These are phyloP conservation scores for Phytophthora pseudosyringae DNA, from an alignment of 352 stramenopile species.

Conservation along the genomic window DNA sequence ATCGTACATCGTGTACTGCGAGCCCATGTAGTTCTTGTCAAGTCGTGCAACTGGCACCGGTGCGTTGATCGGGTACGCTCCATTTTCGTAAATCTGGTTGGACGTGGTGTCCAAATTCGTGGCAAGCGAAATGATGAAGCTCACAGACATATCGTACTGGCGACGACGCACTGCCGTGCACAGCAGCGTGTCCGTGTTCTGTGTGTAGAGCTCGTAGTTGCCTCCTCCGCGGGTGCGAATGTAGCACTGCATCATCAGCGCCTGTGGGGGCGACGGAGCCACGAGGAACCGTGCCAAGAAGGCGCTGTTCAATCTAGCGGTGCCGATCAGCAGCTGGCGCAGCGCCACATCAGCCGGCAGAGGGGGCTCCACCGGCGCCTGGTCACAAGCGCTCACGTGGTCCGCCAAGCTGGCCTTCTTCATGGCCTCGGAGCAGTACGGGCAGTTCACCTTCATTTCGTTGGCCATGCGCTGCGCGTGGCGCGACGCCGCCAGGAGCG, in stretches of 20 bases:
- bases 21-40: slow-evolving; percentile 91
- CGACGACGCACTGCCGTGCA: slow-evolving; percentile 79
- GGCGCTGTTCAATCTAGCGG: slow-evolving; percentile 57
- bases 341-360: slow-evolving; percentile 75
- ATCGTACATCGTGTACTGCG: slow-evolving; percentile 88
- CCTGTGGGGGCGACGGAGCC: slow-evolving; percentile 58
- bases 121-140: slow-evolving; percentile 72
- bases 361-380: slow-evolving; percentile 75
- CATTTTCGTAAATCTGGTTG: slow-evolving; percentile 26
- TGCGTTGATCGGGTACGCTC: slow-evolving; percentile 26
- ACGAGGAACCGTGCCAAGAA: slow-evolving; percentile 69
- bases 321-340: slow-evolving; percentile 61
- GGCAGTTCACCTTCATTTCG: slow-evolving; percentile 81
- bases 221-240: slow-evolving; percentile 81
- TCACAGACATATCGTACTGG: slow-evolving; percentile 90
- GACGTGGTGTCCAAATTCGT: slow-evolving; percentile 51
- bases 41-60: slow-evolving; percentile 67
- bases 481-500: slow-evolving; percentile 63
- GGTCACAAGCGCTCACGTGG: slow-evolving; percentile 69
- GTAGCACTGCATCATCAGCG: slow-evolving; percentile 89
- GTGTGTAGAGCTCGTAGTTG: slow-evolving; percentile 88
- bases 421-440: slow-evolving; percentile 69
- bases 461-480: slow-evolving; percentile 87
- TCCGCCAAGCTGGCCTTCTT: slow-evolving; percentile 77
- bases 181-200: slow-evolving; percentile 78